These are phyloP conservation scores for Pulveroboletus sp. DNA, from an alignment of 1,284 basidiomycete species.

Conservation along the genomic window DNA sequence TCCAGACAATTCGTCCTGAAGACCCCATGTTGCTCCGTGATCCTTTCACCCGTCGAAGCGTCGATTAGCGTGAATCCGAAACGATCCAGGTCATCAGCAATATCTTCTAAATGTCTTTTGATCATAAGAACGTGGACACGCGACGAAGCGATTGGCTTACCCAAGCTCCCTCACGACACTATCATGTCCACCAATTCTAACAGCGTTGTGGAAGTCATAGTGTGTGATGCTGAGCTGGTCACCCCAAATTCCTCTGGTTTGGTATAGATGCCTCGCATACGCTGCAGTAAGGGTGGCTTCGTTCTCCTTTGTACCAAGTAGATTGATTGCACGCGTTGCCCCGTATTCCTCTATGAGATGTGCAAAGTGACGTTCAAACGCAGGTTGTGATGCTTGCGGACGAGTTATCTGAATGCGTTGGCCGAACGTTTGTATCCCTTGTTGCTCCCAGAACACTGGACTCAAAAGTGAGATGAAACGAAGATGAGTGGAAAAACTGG, in stretches of 20 bases:
- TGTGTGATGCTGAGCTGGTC: constrained; percentile 75
- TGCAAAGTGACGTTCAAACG: constrained; percentile 92
- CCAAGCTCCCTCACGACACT: constrained; percentile 77
- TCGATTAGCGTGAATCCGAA: constrained; percentile 89
- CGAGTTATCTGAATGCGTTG: constrained; percentile 92
- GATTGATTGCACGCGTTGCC: constrained; percentile 81
- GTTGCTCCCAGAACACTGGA: constrained; percentile 97
- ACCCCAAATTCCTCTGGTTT: constrained; percentile 57
- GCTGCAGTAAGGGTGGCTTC: constrained; percentile 83
- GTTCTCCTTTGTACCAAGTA: constrained; percentile 89
- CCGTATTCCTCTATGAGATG: constrained; percentile 85
- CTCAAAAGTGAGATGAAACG: constrained; percentile 17
- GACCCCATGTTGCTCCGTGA: constrained; percentile 85
- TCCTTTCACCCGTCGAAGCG: constrained; percentile 58
- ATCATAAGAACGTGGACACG: constrained; percentile 13
- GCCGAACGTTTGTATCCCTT: constrained; percentile 87
- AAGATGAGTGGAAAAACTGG: constrained; percentile 27
- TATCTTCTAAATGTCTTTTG: constrained; percentile 57
- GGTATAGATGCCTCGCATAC: constrained; percentile 77
- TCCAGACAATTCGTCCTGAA: constrained; percentile 97
- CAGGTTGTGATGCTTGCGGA: constrained; percentile 94
- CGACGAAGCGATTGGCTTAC: constrained; percentile 38
- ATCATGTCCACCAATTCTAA: constrained; percentile 86
- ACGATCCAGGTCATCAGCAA: constrained; percentile 69
- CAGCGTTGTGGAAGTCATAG: constrained; percentile 92